Evolutionary conservation across 108 stramenopile genomes (phyloP), one percentile per base, ranked within the genome.

Genomic region (Skeletonema costatum): DNA sequence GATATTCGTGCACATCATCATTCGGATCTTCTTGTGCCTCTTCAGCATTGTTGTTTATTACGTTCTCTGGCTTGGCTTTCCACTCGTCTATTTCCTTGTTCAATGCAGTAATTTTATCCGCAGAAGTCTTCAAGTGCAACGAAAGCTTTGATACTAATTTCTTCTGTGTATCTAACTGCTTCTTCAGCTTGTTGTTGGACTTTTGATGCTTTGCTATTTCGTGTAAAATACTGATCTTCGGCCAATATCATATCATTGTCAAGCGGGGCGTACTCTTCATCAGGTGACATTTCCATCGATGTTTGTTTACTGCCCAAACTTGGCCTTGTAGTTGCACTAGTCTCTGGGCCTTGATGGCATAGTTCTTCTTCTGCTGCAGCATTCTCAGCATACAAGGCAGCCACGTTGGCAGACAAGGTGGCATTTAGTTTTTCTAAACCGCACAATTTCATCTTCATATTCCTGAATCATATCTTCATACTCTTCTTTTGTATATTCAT

Each of bases 71-170:
- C 46, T 64, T 64, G 25, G 38, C 4, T 53, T 61, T 61, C 58
- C 33, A 39, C 2, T n/a, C 44, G 7, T 32, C 69, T 11, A 35
- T 51, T 36, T 38, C 67, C 19, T 69, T 60, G 21, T 32, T 64
- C 35, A 77, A 35, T 14, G 66, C 71, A 29, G 35, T 53, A 32
- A 79, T 79, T 51, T 73, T 79, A n/a, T 79, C 71, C 71, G 78
- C 70, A 29, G 78, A 71, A 38, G 36, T 41, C 21, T 73, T 79
- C 56, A 79, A 48, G 53, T 79, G 72, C 31, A 71, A 53, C 16
- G 64, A 71, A 33, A 79, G 56, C 39, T 79, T 71, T 1, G 66
- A 53, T 36, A 79, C 71, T 16, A 79, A 66, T 50, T 64, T 65
- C 44, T 75, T 81, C 17, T 74, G 68, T 4, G 51, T 44, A 2